Conservation (phyloP, 2,329 filamentous ascomycete genomes). For the Akanthomyces uredinophilus region DNA sequence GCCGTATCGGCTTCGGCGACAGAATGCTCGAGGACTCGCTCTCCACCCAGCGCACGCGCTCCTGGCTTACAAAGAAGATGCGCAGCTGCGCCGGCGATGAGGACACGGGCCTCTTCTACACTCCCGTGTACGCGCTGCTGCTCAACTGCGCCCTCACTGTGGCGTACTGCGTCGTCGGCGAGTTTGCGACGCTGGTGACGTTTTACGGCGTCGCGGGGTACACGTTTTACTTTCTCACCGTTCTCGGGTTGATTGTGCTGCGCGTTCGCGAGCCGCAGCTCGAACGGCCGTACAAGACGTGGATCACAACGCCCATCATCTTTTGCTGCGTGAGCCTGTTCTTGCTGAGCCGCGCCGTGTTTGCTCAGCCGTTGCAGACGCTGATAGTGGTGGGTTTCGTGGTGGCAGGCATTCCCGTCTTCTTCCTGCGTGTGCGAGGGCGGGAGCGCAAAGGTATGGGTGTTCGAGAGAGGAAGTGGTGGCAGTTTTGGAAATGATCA, state of each 20-base stretch:
- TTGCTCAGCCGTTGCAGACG: conserved; percentile 87
- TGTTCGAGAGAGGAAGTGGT: conserved; percentile 38
- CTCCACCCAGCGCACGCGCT: conserved; percentile 43
- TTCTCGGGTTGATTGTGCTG: conserved; percentile 86
- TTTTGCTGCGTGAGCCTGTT: conserved; percentile 98
- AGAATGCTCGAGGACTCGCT: conserved; percentile 33
- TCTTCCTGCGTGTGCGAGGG: conserved; percentile 63
- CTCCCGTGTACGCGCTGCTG: conserved; percentile 84
- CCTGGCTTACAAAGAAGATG: conserved; percentile 55
- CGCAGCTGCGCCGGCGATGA: conserved; percentile 67
- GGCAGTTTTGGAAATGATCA: conserved; percentile 54
- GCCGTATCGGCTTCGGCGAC: conserved; percentile 67
- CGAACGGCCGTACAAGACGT: conserved; percentile 88
- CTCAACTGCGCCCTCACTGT: conserved; percentile 73
- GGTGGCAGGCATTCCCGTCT: conserved; percentile 76
- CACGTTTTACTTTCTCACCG: conserved; percentile 94
- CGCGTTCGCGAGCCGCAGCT: conserved; percentile 81
- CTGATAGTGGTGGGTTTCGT: conserved; percentile 83
- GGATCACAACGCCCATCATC: conserved; percentile 95
- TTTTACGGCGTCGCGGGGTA: conserved; percentile 98
- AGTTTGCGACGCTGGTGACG: conserved; percentile 86
- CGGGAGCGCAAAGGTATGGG: conserved; percentile 35
- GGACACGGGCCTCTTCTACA: conserved; percentile 78
- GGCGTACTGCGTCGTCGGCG: conserved; percentile 77
- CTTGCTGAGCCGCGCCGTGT: conserved; percentile 79